phyloP scores from a whole-genome alignment of 768 basidiomycete genomes.

The Candolleomyces aberdarensis region DNA sequence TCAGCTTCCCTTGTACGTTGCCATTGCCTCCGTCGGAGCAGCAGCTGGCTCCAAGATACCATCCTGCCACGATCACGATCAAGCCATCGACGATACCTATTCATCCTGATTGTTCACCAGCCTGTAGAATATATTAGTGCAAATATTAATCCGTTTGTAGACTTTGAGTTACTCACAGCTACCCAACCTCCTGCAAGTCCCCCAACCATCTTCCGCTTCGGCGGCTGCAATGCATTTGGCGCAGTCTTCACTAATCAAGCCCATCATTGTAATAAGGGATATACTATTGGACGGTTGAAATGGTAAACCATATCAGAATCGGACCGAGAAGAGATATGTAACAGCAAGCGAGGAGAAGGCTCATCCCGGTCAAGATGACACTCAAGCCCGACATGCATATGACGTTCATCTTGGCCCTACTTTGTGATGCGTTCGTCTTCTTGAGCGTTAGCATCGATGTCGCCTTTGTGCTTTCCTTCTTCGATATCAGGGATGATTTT shows the following conservation, averaged over 20 bases:
- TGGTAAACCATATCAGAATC: neutral
- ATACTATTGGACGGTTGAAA: constrained; percentile 41
- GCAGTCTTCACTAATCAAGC: constrained; percentile 70
- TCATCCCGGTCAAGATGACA: constrained; percentile 69
- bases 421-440: neutral
- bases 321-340: constrained; percentile 21
- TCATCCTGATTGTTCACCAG: constrained; percentile 14
- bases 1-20: neutral
- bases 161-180: constrained; percentile 2
- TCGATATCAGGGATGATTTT: neutral
- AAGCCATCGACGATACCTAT: constrained; percentile 16
- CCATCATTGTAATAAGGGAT: constrained; percentile 73
- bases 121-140: neutral
- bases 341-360: constrained; percentile 80
- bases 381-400: constrained; percentile 73
- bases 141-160: too few relatives aligned
- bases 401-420: constrained; percentile 40
- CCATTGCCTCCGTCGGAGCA: neutral
- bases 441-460: neutral
- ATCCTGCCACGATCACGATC: constrained; percentile 8
- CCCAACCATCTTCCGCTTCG: constrained; percentile 12
- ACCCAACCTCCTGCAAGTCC: constrained; percentile 15
- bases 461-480: neutral
- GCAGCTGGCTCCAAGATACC: constrained; percentile 8
- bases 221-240: constrained; percentile 45